Evolutionary conservation across 2,329 filamentous ascomycete genomes (phyloP).

Genomic region (Aureobasidium zeae): DNA sequence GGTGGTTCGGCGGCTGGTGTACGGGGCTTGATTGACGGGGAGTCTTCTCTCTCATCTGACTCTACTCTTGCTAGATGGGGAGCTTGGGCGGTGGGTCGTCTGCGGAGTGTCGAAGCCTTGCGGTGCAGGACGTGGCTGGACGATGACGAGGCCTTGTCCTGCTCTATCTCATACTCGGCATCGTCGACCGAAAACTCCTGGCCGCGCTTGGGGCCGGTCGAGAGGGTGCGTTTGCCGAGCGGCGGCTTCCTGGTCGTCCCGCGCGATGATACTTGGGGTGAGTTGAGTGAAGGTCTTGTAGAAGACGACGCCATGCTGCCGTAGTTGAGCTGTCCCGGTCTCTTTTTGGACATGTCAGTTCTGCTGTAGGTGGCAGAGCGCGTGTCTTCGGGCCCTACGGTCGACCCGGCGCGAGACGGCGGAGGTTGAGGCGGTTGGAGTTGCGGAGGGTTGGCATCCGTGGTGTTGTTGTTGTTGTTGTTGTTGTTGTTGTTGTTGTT

Average conservation of each 20-base stretch:
- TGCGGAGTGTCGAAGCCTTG: conserved; percentile 43
- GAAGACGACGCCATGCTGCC: conserved; percentile 7
- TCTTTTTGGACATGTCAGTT: background rate
- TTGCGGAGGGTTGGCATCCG: background rate
- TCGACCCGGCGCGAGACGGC: conserved; percentile 3
- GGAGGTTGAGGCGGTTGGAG: conserved; percentile 1
- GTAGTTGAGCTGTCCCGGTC: background rate
- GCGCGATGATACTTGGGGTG: background rate
- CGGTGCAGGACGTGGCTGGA: conserved; percentile 33
- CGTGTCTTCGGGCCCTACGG: conserved; percentile 3
- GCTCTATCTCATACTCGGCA: conserved; percentile 68
- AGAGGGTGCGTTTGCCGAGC: conserved; percentile 65
- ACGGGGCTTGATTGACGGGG: background rate
- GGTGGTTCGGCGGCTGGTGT: no score
- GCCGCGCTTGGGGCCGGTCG: conserved; percentile 64
- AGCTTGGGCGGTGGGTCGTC: conserved; percentile 39
- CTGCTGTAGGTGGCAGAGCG: conserved; percentile 3
- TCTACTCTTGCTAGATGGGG: conserved; percentile 42
- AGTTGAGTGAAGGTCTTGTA: background rate
- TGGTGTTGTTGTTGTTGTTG: no score
- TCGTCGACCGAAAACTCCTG: conserved; percentile 89
- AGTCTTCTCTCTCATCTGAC: conserved; percentile 41
- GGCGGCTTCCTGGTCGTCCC: conserved; percentile 59
- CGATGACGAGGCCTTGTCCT: conserved; percentile 41
- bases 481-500: no score